These are phyloP conservation scores for Gymnopus androsaceus DNA, from an alignment of 1,284 basidiomycete species.

Conservation along the genomic window DNA sequence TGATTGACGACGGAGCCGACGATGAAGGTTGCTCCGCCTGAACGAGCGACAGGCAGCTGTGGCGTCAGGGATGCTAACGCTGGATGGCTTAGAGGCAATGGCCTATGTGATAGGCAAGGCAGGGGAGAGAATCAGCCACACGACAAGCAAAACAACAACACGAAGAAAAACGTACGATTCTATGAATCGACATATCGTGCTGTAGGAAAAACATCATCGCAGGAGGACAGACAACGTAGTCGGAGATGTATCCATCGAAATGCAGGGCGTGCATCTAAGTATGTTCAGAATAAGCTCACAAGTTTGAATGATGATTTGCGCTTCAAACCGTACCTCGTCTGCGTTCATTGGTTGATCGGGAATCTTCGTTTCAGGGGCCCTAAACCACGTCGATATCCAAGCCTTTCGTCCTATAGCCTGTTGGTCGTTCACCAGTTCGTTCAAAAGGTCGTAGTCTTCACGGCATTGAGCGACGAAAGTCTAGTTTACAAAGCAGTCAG, in stretches of 20 bases:
- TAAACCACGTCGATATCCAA: slow-evolving; percentile 68
- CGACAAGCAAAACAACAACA: not conserved
- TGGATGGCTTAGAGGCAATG: too few species aligned
- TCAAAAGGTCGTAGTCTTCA: slow-evolving; percentile 79
- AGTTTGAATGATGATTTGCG: too few species aligned
- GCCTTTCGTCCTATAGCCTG: slow-evolving; percentile 55
- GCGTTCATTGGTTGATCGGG: slow-evolving; percentile 52
- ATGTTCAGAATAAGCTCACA: too few species aligned
- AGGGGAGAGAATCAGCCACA: too few species aligned
- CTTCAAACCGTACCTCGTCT: too few species aligned
- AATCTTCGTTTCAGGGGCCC: slow-evolving; percentile 40
- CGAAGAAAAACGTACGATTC: slow-evolving; percentile 56
- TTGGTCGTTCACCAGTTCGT: slow-evolving; percentile 66
- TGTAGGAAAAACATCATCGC: slow-evolving; percentile 67
- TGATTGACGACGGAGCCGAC: slow-evolving; percentile 60
- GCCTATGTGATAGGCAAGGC: slow-evolving; percentile 55
- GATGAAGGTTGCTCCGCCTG: slow-evolving; percentile 61
- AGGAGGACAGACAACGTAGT: slow-evolving; percentile 71
- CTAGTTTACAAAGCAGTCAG: too few species aligned
- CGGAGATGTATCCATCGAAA: slow-evolving; percentile 85
- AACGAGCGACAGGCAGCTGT: slow-evolving; percentile 53
- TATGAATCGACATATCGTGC: slow-evolving; percentile 64
- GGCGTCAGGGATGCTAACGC: slow-evolving; percentile 49
- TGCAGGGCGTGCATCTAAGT: slow-evolving; percentile 59
- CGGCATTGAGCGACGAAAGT: slow-evolving; percentile 86